A percentile compares a stretch with the other conserved stretches of the same genome.
These are phyloP conservation scores for Auriscalpium microsporum DNA, from an alignment of 768 basidiomycete genomes.

Conservation along the genomic window DNA sequence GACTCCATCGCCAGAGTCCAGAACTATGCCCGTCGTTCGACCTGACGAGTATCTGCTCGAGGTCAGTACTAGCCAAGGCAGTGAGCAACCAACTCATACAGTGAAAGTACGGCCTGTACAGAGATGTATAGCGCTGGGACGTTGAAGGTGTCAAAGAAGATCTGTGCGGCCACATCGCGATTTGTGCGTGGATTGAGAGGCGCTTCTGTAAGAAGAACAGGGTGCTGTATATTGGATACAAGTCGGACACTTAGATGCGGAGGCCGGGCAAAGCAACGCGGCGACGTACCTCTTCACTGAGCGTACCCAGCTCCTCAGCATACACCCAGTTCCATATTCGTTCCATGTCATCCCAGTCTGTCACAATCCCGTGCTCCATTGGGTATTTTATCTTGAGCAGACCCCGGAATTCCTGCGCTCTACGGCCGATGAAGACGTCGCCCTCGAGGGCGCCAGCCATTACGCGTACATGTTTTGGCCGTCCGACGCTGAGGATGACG, in stretches of 20 bases:
- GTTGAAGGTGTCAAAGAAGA: constrained; percentile 99
- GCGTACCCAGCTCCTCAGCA: constrained; percentile 86
- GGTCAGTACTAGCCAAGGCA: not conserved
- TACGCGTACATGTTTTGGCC: constrained; percentile 95
- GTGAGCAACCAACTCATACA: constrained; percentile 39
- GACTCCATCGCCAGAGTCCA: constrained; percentile 98
- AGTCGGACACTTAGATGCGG: constrained; percentile 5
- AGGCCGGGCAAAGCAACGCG: constrained; percentile 5
- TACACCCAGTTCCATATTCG: constrained; percentile 99
- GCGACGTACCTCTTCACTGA: constrained; percentile 84
- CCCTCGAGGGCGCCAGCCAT: constrained; percentile 98
- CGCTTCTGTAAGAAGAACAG: constrained; percentile 94
- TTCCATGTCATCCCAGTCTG: constrained; percentile 99
- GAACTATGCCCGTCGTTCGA: constrained; percentile 96
- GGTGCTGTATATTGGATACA: constrained; percentile 55
- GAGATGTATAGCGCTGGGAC: constrained; percentile 95
- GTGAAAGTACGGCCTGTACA: constrained; percentile 91
- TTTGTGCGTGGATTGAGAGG: constrained; percentile 95
- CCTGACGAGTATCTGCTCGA: constrained; percentile 86
- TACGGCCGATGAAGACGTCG: constrained; percentile 90
- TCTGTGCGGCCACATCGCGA: constrained; percentile 93
- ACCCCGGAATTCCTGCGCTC: constrained; percentile 93
- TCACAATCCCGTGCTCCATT: constrained; percentile 98
- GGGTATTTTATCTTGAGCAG: constrained; percentile 97
- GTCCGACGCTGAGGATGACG: constrained; percentile 60